Conservation (phyloP, 2,329 filamentous ascomycete species). For the Diplodia sapinea region DNA sequence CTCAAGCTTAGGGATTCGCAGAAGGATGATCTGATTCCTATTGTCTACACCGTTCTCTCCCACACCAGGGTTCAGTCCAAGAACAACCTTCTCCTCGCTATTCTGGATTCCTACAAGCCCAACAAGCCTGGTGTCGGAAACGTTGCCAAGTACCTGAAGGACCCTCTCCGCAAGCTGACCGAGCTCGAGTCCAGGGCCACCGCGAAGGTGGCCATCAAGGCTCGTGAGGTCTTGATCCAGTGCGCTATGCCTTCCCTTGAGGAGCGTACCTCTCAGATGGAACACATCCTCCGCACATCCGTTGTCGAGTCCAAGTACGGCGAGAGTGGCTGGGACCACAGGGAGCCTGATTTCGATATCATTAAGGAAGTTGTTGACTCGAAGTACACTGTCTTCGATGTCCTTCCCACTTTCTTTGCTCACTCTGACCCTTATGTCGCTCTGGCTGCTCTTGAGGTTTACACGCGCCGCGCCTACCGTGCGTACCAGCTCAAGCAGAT, state of each 20-base stretch:
- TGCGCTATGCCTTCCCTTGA: slow-evolving; percentile 95
- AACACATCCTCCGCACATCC: slow-evolving; percentile 94
- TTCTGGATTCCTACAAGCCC: slow-evolving; percentile 91
- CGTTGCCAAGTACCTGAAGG: slow-evolving; percentile 84
- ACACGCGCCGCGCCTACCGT: slow-evolving; percentile 94
- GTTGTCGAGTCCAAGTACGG: slow-evolving; percentile 97
- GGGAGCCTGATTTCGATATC: slow-evolving; percentile 85
- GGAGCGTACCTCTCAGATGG: slow-evolving; percentile 95
- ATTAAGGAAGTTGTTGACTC: slow-evolving; percentile 99
- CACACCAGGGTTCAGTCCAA: slow-evolving; percentile 92
- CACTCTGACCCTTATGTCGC: slow-evolving; percentile 95
- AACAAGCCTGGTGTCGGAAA: slow-evolving; percentile 92
- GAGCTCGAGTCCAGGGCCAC: slow-evolving; percentile 87
- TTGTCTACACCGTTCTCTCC: slow-evolving; percentile 88
- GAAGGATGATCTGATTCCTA: slow-evolving; percentile 85
- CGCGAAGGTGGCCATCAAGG: slow-evolving; percentile 96
- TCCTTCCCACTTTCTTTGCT: slow-evolving; percentile 91
- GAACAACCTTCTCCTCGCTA: slow-evolving; percentile 89
- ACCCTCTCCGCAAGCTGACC: slow-evolving; percentile 80
- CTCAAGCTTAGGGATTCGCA: slow-evolving; percentile 93
- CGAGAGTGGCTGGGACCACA: slow-evolving; percentile 95
- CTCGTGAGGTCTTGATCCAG: slow-evolving; percentile 95
- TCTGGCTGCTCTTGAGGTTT: slow-evolving; percentile 91
- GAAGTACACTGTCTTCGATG: slow-evolving; percentile 97
- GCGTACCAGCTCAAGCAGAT: slow-evolving; percentile 91